Percentiles rank a stretch among this genome's conserved stretches.
Evolutionary conservation across 2,329 filamentous ascomycete genomes (phyloP).

Genomic region (Aspergillus uvarum): DNA sequence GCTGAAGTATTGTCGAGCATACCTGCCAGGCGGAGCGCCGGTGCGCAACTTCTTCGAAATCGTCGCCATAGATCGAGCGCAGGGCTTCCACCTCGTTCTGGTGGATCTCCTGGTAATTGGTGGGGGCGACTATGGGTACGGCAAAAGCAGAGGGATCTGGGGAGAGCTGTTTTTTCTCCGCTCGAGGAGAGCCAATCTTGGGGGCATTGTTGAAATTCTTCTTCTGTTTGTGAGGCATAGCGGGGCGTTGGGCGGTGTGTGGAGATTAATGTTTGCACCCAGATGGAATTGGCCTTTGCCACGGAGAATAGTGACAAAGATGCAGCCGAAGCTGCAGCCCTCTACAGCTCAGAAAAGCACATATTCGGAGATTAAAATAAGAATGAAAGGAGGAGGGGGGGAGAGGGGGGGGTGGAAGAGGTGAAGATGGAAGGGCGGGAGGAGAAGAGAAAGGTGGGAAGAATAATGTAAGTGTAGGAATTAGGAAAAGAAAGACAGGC

Average conservation of each 20-base stretch:
- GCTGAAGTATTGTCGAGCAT: slow-evolving; percentile 29
- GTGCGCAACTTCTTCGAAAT: slow-evolving; percentile 73
- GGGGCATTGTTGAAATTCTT: slow-evolving; percentile 38
- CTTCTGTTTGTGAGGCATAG: slow-evolving; percentile 49
- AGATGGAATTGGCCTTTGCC: slow-evolving; percentile 32
- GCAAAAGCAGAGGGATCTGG: slow-evolving; percentile 33
- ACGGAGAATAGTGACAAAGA: slow-evolving; percentile 34
- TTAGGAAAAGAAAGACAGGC: not conserved
- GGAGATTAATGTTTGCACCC: slow-evolving; percentile 22
- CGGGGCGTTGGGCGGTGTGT: slow-evolving; percentile 37
- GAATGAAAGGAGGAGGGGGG: not conserved
- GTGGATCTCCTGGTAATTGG: slow-evolving; percentile 80
- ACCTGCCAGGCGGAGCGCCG: slow-evolving; percentile 81
- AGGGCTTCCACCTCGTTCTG: slow-evolving; percentile 83
- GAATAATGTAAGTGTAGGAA: not conserved
- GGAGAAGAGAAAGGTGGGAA: slow-evolving; percentile 4
- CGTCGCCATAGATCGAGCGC: slow-evolving; percentile 84
- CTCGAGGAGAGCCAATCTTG: slow-evolving; percentile 34
- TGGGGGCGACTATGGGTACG: slow-evolving; percentile 40
- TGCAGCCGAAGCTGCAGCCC: slow-evolving; percentile 47
- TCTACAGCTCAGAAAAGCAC: slow-evolving; percentile 34
- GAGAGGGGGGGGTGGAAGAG: not conserved
- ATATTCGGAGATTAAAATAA: slow-evolving; percentile 23
- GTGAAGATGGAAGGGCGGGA: slow-evolving; percentile 7
- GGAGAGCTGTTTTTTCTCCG: slow-evolving; percentile 31